These are phyloP conservation scores for Podospora sp. DNA, from an alignment of 495 filamentous ascomycete species.

Conservation along the genomic window DNA sequence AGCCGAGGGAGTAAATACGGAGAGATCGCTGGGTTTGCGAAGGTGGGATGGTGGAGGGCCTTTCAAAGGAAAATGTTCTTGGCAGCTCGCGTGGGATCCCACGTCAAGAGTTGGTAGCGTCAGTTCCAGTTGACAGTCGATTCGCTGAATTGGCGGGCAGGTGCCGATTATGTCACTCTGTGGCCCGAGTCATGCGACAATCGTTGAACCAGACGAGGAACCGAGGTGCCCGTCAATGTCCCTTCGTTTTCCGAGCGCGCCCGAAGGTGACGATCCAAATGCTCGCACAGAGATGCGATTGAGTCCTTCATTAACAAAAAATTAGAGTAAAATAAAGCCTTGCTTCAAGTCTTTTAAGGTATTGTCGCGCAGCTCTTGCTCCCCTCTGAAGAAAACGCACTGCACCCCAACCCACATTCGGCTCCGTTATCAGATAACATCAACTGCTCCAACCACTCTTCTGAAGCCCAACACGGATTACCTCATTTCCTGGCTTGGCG, in stretches of 20 bases:
- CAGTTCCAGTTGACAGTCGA: conserved; percentile 4
- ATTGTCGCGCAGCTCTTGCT: background rate
- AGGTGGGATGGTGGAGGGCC: conserved; percentile 19
- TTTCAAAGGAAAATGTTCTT: conserved; percentile 29
- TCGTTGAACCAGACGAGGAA: conserved; percentile 11
- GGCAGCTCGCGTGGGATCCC: conserved; percentile 30
- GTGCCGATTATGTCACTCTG: conserved; percentile 27
- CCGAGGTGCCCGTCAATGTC: conserved; percentile 10
- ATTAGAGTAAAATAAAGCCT: background rate
- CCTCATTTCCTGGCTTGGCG: conserved; percentile 21
- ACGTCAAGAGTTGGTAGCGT: conserved; percentile 20
- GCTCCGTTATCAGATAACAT: background rate
- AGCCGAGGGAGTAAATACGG: background rate
- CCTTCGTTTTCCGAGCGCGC: background rate
- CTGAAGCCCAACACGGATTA: conserved; percentile 16
- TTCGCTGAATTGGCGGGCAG: conserved; percentile 13
- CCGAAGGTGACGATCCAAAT: background rate
- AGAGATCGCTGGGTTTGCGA: conserved; percentile 13
- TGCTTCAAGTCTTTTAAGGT: background rate
- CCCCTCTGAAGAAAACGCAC: background rate
- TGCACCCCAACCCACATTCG: conserved; percentile 3
- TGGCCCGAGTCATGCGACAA: conserved; percentile 15
- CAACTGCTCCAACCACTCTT: background rate
- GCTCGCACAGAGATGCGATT: background rate
- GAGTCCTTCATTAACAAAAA: background rate